Conservation (phyloP, 2,329 filamentous ascomycete species). For the Colletotrichum phormii region DNA sequence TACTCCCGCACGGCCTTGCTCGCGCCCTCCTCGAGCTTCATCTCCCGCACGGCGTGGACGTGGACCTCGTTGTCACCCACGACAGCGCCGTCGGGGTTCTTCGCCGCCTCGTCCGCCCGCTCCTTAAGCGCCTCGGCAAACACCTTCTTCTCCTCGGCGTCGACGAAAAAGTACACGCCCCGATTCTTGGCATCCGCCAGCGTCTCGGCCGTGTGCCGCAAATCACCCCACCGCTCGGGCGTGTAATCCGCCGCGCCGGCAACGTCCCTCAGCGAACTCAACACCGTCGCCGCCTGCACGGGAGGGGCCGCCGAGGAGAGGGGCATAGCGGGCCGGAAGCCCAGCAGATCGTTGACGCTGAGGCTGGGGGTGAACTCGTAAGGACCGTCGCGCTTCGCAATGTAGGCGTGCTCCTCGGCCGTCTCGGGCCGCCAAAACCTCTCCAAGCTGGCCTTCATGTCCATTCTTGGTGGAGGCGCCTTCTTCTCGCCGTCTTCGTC, state of each 20-base stretch:
- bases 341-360: constrained; percentile 47
- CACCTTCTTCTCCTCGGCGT: constrained; percentile 39
- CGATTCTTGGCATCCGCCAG: not conserved
- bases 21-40: constrained; percentile 45
- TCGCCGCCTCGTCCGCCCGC: constrained; percentile 26
- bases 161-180: constrained; percentile 36
- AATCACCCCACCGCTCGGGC: not conserved
- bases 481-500: constrained; percentile 27
- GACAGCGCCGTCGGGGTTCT: too few relatives aligned
- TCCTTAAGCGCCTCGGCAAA: constrained; percentile 34
- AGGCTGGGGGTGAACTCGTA: constrained; percentile 47
- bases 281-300: constrained; percentile 43
- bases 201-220: not conserved
- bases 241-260: constrained; percentile 43
- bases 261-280: constrained; percentile 50
- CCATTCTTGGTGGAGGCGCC: too few relatives aligned
- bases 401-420: constrained; percentile 42
- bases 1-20: constrained; percentile 49
- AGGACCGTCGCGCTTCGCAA: constrained; percentile 41
- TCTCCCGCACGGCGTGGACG: constrained; percentile 38
- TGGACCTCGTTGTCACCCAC: constrained; percentile 10
- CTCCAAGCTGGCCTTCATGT: constrained; percentile 23
- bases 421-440: constrained; percentile 36
- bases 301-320: constrained; percentile 36
- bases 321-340: constrained; percentile 49